These are phyloP conservation scores for Colletotrichum sp. DNA, from an alignment of 2,329 filamentous ascomycete species.

Conservation along the genomic window DNA sequence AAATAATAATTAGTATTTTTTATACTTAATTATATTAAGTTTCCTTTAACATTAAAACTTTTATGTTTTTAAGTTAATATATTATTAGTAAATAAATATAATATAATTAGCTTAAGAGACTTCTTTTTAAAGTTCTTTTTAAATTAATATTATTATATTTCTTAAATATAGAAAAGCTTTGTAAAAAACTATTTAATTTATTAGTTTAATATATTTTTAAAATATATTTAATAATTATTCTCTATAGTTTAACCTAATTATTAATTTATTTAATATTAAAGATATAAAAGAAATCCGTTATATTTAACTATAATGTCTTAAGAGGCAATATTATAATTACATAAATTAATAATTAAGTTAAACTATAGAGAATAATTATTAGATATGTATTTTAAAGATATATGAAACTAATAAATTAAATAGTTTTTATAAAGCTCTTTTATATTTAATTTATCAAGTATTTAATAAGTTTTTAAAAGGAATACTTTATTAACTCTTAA, in stretches of 20 bases:
- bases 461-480: background rate
- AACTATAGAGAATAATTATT: too few relatives aligned
- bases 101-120: background rate
- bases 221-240: background rate
- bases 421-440: too few relatives aligned
- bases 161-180: background rate
- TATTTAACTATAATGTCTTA: background rate
- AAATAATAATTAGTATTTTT: background rate
- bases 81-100: background rate
- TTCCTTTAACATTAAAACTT: background rate
- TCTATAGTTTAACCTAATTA: background rate
- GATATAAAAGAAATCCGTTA: too few relatives aligned
- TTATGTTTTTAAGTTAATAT: background rate
- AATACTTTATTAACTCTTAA: background rate
- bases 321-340: too few relatives aligned
- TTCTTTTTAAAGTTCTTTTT: background rate
- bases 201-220: background rate
- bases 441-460: background rate
- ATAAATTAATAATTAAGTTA: too few relatives aligned
- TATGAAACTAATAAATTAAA: too few relatives aligned
- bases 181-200: background rate
- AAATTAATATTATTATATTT: background rate
- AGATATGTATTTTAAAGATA: too few relatives aligned
- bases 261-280: background rate
- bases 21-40: background rate